Evolutionary conservation across 2,329 filamentous ascomycete genomes (phyloP).

Genomic region (Monilinia vaccinii-corymbosi): DNA sequence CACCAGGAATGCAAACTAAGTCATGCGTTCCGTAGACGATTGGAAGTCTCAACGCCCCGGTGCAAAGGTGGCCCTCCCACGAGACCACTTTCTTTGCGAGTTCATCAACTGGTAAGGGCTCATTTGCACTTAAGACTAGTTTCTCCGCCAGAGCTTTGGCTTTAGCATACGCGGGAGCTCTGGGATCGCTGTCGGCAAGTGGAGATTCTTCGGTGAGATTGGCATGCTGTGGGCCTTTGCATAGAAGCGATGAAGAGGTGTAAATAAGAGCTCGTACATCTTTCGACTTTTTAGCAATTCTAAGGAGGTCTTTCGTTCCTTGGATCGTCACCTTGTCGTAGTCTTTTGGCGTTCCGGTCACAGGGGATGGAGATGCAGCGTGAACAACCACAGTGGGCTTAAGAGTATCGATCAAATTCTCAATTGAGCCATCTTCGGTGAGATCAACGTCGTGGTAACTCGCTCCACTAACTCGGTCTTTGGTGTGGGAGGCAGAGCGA

Average conservation of each 20-base stretch:
- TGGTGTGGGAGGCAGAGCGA: background rate
- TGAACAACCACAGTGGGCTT: background rate
- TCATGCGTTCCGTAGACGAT: slow-evolving; percentile 5
- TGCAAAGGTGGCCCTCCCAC: background rate
- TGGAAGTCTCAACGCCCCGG: background rate
- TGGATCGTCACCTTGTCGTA: background rate
- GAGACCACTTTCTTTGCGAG: background rate
- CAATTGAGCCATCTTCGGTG: background rate
- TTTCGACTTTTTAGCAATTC: background rate
- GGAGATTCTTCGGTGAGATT: slow-evolving; percentile 4
- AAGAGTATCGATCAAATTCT: background rate
- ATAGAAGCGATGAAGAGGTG: slow-evolving; percentile 4
- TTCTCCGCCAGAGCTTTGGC: slow-evolving; percentile 1
- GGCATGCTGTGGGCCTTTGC: background rate
- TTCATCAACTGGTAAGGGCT: background rate
- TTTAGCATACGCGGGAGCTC: background rate
- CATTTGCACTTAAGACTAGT: background rate
- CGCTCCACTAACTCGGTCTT: background rate
- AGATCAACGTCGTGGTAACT: background rate
- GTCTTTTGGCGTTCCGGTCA: background rate
- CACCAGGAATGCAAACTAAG: background rate
- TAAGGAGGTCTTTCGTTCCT: background rate
- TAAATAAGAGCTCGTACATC: background rate
- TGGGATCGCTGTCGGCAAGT: background rate
- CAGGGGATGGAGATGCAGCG: slow-evolving; percentile 1